Base-by-base conservation (phyloP, 257 asterid genomes). In the Solanum ossicruentum region DNA sequence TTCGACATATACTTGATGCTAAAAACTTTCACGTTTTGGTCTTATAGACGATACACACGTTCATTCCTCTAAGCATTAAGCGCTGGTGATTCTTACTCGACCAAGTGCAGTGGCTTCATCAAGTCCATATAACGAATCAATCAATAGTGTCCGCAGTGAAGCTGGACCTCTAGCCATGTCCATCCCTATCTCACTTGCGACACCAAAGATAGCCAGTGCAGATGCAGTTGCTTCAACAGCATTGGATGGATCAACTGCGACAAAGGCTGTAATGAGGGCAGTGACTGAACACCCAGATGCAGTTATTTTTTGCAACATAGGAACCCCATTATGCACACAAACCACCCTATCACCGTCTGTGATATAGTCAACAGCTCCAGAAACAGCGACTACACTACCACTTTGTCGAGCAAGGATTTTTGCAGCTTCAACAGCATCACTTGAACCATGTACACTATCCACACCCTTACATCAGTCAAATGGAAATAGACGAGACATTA, bases 211-310 rank as follows among this genome's bases (percentile, higher is more conserved):
- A 45, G 98, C 94, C 84, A 95, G 80, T 7, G 99, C 99, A 41
- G 95, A 87, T 56, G 93, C 95, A 4, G 98, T 90, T 84, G 99
- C 98, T 86, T 95, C 98, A 1, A 96, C 88, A 2, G 93, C 91
- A 26, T 86, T 92, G 5, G 71, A 73, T 4, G 98, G 97, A 67
- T 91, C 93, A 51, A 93, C 71, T 0, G 99, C 95, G 36, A 96
- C 87, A 60, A 96, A 96, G 65, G 99, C 96, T 23, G 99, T 89
- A 23, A 95, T 91, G 20, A 93, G 93, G 11, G 98, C 98, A 8
- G 98, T 93, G 67, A 96, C 96, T 0, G 99, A 90, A 82, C 99
- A 96, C 61, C 99, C 98, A 6, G 99, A 91, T 28, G 97, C 98
- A 26, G 99, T 95, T 66, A 96, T 91, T 89, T 91, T 93, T 85